Evolutionary conservation across 2,329 filamentous ascomycete genomes (phyloP), one percentile per base, ranked within the genome.

Genomic region (Thelonectria rubi): DNA sequence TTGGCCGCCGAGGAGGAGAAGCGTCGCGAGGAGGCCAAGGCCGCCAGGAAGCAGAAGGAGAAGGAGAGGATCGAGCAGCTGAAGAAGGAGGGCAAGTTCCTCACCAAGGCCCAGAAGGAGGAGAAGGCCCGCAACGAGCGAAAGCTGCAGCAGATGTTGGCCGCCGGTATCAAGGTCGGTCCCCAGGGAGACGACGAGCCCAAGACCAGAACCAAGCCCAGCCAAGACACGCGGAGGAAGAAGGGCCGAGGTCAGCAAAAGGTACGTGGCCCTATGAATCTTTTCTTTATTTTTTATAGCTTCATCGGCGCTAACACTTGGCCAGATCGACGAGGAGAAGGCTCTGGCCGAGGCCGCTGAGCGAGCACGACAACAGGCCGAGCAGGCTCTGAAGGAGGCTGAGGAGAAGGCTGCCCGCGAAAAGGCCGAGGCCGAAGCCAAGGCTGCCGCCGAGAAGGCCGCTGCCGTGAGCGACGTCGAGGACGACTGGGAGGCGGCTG

Each of bases 401-500:
- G 85, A 87, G 63, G 83, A 86, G 57, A 87, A 87, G 69, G 87
- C 86, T 43, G 82, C 82, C 14, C 79, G 79, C 50, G 81, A 86
- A 67, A 84, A 84, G 73, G 86, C 85, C 5, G 85, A 84, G 55
- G 83, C 79, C 3, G 86, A 87, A 63, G 84, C 82, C 26, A 83
- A 82, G 32, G 82, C 81, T 42, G 82, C 82, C 57, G 83, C 84
- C 17, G 79, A 79, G 30, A 84, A 87, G 71, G 83, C 85, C 52
- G 84, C 82, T 14, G 80, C 74, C 4, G 81, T 83, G 52, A 89
- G 86, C 50, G 88, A 88, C 17, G 76, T 91, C 24, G 89, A 91
- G 15, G 90, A 96, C 37, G 93, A 97, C 77, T 97, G 94, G 94
- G 93, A 97, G 77, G 88, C 89, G 30, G 89, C 92, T 51, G 93